Evolutionary conservation across 352 stramenopile species (phyloP).

Genomic region (Globisporangium paroecandrum): DNA sequence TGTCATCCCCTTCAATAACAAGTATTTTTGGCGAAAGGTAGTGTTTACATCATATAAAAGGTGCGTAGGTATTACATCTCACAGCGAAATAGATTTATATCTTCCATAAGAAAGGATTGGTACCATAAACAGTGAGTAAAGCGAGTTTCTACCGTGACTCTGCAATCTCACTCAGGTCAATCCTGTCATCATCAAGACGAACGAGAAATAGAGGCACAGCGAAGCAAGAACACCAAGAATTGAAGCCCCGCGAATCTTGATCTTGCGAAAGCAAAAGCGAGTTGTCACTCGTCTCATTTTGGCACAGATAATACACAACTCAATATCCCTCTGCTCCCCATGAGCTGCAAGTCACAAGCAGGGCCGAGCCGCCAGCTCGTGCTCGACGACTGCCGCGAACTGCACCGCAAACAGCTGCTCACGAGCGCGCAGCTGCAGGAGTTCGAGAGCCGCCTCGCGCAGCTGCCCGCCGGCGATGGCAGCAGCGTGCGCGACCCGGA

Average conservation of each 20-base stretch:
- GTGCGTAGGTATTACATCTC: no score
- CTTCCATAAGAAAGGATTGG: no score
- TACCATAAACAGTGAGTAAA: no score
- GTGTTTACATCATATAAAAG: neutral
- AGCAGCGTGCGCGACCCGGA: slow-evolving; percentile 4
- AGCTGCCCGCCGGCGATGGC: neutral
- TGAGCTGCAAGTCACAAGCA: slow-evolving; percentile 2
- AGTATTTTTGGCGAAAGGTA: neutral
- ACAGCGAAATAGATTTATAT: no score
- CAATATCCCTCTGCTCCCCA: neutral
- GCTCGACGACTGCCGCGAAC: slow-evolving; percentile 32
- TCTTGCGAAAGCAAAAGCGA: no score
- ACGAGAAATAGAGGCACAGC: neutral
- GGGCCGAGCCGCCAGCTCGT: slow-evolving; percentile 16
- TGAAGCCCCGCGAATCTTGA: no score
- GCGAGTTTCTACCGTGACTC: neutral
- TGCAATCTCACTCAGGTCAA: neutral
- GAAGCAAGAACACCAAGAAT: neutral
- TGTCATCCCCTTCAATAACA: neutral
- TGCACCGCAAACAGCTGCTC: slow-evolving; percentile 34
- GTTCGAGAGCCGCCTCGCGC: slow-evolving; percentile 21
- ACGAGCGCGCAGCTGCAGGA: slow-evolving; percentile 25
- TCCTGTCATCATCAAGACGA: slow-evolving; percentile 5
- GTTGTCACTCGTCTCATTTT: no score
- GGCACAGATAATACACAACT: no score